Evolutionary conservation across 352 stramenopile species (phyloP).

Genomic region (Globisporangium radiosum): DNA sequence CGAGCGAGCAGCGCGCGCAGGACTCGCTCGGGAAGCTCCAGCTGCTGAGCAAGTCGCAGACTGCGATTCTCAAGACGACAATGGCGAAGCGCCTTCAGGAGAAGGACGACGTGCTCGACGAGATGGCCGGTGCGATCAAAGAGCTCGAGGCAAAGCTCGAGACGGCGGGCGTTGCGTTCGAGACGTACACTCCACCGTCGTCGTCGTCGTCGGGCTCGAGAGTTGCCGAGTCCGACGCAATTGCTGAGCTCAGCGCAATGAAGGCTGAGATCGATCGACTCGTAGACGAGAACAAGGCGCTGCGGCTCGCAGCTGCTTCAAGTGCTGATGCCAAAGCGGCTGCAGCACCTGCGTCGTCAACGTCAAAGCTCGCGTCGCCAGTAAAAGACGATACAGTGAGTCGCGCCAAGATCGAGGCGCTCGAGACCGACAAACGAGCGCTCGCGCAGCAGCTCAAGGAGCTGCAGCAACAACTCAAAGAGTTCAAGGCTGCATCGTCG

Average conservation of each 20-base stretch:
- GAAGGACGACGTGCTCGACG: slow-evolving; percentile 54
- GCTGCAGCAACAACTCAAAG: slow-evolving; percentile 45
- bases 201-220: slow-evolving; percentile 8
- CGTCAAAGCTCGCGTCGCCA: slow-evolving; percentile 1
- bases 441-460: slow-evolving; percentile 59
- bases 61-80: slow-evolving; percentile 75
- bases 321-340: background rate
- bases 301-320: slow-evolving; percentile 25
- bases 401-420: slow-evolving; percentile 34
- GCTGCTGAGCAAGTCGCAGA: slow-evolving; percentile 80
- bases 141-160: slow-evolving; percentile 57
- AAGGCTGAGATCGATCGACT: slow-evolving; percentile 70
- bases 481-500: slow-evolving; percentile 20
- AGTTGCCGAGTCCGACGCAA: slow-evolving; percentile 29
- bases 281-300: slow-evolving; percentile 56
- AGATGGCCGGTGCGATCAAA: slow-evolving; percentile 57
- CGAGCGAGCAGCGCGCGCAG: slow-evolving; percentile 66
- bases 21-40: slow-evolving; percentile 79
- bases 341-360: background rate
- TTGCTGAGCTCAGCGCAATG: slow-evolving; percentile 60
- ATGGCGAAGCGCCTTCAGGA: slow-evolving; percentile 79
- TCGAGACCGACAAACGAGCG: slow-evolving; percentile 49
- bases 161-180: slow-evolving; percentile 31
- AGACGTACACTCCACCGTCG: slow-evolving; percentile 21
- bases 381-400: slow-evolving; percentile 16